Evolutionary conservation across 225 moss, liverwort and hornwort species (phyloP).

Genomic region (Ulota crispa): DNA sequence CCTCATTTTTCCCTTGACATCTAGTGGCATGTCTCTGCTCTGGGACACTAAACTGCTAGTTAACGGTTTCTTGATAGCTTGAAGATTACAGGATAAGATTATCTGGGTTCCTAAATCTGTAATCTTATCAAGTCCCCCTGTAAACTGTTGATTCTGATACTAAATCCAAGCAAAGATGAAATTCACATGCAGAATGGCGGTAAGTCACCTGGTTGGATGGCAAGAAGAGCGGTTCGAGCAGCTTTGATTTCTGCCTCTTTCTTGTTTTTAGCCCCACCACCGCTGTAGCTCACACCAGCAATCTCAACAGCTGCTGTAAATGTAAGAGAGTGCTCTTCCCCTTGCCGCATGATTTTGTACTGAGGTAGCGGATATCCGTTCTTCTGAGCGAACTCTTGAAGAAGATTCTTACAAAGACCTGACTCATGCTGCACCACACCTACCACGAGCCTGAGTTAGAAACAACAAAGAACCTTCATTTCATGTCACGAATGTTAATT

Average conservation of each 20-base stretch:
- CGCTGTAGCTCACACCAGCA: slow-evolving; percentile 88
- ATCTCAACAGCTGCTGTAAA: slow-evolving; percentile 90
- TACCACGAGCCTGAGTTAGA: slow-evolving; percentile 39
- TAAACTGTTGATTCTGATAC: not conserved
- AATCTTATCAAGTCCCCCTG: not conserved
- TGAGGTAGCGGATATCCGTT: slow-evolving; percentile 80
- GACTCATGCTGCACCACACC: slow-evolving; percentile 85
- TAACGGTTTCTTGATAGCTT: not conserved
- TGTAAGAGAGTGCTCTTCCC: slow-evolving; percentile 82
- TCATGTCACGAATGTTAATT: not conserved
- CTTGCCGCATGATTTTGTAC: slow-evolving; percentile 78
- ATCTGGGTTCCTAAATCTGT: not conserved
- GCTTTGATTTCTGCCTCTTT: slow-evolving; percentile 99
- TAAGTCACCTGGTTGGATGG: slow-evolving; percentile 66
- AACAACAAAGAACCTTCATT: slow-evolving; percentile 1
- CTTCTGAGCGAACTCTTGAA: slow-evolving; percentile 97
- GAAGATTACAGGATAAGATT: not conserved
- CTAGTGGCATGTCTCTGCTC: not conserved
- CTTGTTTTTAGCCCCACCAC: slow-evolving; percentile 88
- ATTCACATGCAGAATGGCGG: not conserved
- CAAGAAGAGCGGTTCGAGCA: slow-evolving; percentile 89
- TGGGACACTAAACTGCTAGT: not conserved
- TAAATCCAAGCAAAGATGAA: not conserved
- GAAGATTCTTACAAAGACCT: slow-evolving; percentile 93
- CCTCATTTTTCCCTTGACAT: not conserved